Conservation (phyloP, 2,329 filamentous ascomycete genomes). For the Aspergillus tamarii region DNA sequence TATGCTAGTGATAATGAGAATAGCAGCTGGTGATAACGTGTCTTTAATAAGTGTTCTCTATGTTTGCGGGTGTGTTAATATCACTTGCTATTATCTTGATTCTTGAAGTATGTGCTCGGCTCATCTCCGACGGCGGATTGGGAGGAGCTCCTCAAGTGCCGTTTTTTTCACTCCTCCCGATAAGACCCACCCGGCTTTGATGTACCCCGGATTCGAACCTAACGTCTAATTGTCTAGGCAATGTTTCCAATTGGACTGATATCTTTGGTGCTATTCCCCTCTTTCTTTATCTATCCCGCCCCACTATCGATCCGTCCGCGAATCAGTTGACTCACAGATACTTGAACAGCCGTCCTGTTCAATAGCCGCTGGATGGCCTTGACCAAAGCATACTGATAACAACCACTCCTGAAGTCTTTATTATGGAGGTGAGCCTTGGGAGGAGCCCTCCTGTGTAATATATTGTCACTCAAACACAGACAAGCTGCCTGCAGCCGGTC, state of each 20-base stretch:
- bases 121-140: not conserved
- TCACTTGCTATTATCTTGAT: no score
- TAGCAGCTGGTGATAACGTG: not conserved
- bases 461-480: not conserved
- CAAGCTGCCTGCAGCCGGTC: not conserved
- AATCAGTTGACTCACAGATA: not conserved
- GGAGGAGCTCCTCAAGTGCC: slow-evolving; percentile 23
- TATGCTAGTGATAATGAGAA: not conserved
- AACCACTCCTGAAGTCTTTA: not conserved
- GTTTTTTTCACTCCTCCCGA: slow-evolving; percentile 1
- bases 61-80: not conserved
- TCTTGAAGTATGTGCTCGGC: not conserved
- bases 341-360: not conserved
- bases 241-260: slow-evolving; percentile 1
- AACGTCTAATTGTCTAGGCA: slow-evolving; percentile 1
- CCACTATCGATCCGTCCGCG: not conserved
- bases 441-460: not conserved
- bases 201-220: slow-evolving; percentile 6
- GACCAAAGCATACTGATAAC: not conserved
- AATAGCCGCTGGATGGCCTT: not conserved
- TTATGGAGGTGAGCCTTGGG: not conserved
- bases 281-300: not conserved
- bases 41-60: not conserved
- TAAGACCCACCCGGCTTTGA: not conserved
- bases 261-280: not conserved